Base-by-base conservation (phyloP, 1,284 basidiomycete genomes). In the Ustilago nuda region DNA sequence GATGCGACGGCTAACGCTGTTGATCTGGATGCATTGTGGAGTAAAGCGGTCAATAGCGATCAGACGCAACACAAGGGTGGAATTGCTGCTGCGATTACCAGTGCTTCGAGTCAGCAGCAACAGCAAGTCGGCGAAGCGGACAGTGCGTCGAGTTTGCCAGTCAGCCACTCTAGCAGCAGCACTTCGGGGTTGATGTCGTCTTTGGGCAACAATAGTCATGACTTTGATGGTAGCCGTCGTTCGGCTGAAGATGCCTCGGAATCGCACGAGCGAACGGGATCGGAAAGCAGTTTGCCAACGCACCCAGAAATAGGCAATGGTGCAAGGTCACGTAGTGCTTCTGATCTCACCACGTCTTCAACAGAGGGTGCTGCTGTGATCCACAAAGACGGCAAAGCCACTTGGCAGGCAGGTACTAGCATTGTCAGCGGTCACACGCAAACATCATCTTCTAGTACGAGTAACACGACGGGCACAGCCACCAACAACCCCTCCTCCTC, bases 11-110 rank as follows among this genome's bases (percentile, higher is more conserved):
- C 59, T 3, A 17, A 51, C 17, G 74, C 80, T 1, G 56, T 66
- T 12, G 82, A 83, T 63, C 56, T 79, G 45, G 82, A 83, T 52
- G 79, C 79, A 19, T 58, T 76, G 4, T 83, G 82, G 82, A 82
- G 80, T 62, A 76, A 68, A 50, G 55, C 71, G 17, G 70, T 78
- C 41, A 75, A 82, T 63, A 80, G 55, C 52, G 67, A 76, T 35
- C 69, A 75, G 57, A 72, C 78, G 3, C 63, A 65, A 8, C 61
- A 64, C 48, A 58, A 54, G 35, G 64, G 64, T 9, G 55, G 36
- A 1, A 53, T 56, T 8, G 57, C 61, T 30, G 59, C 48, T 1
- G 50, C 48, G 4, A 36, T 45, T 13, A 35, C 65, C 19, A 53
- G 46, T 23, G 23, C 52, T 12, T 30, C 48, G 48, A 13, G 13